Evolutionary conservation across 441 rosid species (phyloP), one percentile per base, ranked within the genome.

Genomic region (Pelargonium australe): DNA sequence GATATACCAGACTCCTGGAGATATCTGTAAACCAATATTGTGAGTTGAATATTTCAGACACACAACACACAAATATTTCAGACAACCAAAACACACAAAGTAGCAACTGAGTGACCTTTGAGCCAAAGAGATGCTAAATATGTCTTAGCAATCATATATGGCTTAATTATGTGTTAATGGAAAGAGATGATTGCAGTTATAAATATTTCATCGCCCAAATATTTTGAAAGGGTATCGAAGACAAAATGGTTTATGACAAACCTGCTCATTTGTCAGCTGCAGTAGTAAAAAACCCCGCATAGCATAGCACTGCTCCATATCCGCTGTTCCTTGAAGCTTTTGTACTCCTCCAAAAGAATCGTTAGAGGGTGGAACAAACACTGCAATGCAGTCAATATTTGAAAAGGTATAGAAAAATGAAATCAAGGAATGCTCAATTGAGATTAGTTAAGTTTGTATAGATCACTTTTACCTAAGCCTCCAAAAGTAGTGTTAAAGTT

Each of bases 221-320:
- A 49, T 58, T 20, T 9, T 17, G 53, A 34, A 66, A 63, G 61
- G 20, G 13, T 11, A 43, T 43, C 5, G 8, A 17, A 25, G 25
- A 45, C 66, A 65, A 41, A 71, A 25, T 14, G 58, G 58, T 64
- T 11, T 44, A 12, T n/a, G 63, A 71, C 53, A 78, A 71, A 94
- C 99, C 97, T 91, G 94, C 81, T 88, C 97, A 73, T 86, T 94
- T 53, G 96, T 87, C 80, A 94, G 77, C 76, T 74, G 81, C 77
- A 87, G 55, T 2, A 81, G 74, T 31, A 94, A 70, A 63, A 87
- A 89, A 83, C 84, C 90, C 85, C 84, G 88, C 87, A 94, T 75
- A 5, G 90, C 92, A 73, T 83, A 90, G 86, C 97, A 94, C 80
- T 79, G 87, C 79, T 87, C 82, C 47, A 73, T 83, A 81, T 83